These are phyloP conservation scores for Salix udensis DNA, from an alignment of 345 rosid species.

Conservation along the genomic window DNA sequence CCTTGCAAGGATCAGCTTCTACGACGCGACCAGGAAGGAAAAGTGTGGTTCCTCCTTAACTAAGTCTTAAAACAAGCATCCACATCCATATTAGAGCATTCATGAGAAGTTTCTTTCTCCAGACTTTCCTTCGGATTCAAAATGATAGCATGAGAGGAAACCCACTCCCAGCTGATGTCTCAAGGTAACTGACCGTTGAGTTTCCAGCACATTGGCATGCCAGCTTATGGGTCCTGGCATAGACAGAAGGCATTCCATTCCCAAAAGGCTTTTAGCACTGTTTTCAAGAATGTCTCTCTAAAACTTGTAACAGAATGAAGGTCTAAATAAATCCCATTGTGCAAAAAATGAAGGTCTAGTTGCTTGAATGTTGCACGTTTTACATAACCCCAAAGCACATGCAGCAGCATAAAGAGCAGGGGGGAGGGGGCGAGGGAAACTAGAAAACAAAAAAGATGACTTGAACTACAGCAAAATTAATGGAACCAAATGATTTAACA, in stretches of 20 bases:
- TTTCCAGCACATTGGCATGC: background rate
- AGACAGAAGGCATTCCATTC: background rate
- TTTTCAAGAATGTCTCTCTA: background rate
- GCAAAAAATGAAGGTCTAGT: background rate
- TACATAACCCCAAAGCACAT: background rate
- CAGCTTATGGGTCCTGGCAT: background rate
- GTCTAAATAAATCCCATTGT: background rate
- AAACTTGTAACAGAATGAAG: background rate
- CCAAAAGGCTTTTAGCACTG: background rate
- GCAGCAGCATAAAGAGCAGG: no score
- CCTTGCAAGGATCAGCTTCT: background rate
- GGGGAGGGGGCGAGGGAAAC: background rate
- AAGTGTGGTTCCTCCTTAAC: background rate
- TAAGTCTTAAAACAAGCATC: no score
- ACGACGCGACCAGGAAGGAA: background rate
- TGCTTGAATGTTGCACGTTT: background rate
- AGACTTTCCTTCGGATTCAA: background rate
- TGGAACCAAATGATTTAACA: background rate
- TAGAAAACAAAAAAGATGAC: background rate
- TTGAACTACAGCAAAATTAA: background rate
- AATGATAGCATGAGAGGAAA: background rate
- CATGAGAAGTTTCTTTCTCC: background rate
- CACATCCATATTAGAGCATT: background rate
- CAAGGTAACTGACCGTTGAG: background rate
- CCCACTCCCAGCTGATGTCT: background rate